A percentile compares a stretch with the other conserved stretches of the same genome.
Evolutionary conservation across 192 early-diverging fungal genomes (phyloP).

Genomic region (Haplosporangium gracile): DNA sequence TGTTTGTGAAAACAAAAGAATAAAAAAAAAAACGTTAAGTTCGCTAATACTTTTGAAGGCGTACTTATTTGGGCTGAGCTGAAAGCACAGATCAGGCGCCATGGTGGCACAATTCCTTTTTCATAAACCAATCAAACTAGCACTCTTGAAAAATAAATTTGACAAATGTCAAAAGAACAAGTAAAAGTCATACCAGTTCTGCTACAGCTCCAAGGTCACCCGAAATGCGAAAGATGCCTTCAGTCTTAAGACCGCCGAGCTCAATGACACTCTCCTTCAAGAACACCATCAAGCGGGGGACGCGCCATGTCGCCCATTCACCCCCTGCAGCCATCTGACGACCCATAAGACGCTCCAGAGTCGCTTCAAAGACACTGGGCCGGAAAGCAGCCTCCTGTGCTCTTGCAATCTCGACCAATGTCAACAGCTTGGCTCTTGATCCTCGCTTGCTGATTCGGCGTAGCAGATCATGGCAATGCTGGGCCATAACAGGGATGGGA

Average conservation of each 20-base stretch:
- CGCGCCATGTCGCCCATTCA: constrained; percentile 63
- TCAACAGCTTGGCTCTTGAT: constrained; percentile 81
- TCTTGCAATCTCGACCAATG: constrained; percentile 77
- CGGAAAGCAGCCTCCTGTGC: constrained; percentile 85
- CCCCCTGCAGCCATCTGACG: constrained; percentile 59
- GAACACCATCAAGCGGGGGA: constrained; percentile 89
- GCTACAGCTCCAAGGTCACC: constrained; percentile 92
- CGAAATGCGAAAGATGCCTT: constrained; percentile 97
- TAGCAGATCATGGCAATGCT: constrained; percentile 69
- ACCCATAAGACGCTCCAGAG: constrained; percentile 89
- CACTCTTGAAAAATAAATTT: neutral
- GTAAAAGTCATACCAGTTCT: constrained; percentile 62
- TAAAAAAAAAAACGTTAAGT: neutral
- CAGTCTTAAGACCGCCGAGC: constrained; percentile 82
- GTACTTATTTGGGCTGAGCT: constrained; percentile 1
- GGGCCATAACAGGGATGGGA: constrained; percentile 64
- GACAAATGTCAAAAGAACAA: neutral
- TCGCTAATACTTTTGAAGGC: neutral
- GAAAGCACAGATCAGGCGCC: constrained; percentile 21
- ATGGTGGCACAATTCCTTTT: neutral
- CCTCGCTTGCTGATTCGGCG: constrained; percentile 82
- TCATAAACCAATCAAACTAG: constrained; percentile 5
- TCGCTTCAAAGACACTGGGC: constrained; percentile 91
- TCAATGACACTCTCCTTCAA: constrained; percentile 79
- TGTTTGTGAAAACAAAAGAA: neutral